Evolutionary conservation across 225 moss, liverwort and hornwort genomes (phyloP).

Genomic region (Climacium dendroides): DNA sequence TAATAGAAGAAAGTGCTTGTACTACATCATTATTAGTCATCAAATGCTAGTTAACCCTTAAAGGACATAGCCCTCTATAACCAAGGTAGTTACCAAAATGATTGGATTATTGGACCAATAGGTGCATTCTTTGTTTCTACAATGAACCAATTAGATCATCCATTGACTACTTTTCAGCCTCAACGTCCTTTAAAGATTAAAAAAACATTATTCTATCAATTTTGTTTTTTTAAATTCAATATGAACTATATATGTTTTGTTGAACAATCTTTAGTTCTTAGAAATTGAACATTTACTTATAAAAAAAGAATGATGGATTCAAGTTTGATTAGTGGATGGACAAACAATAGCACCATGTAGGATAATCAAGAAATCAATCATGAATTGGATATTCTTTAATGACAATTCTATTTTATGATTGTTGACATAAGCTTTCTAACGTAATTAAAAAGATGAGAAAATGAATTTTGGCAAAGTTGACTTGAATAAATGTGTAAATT

Average conservation of each 20-base stretch:
- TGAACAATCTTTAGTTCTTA: neutral
- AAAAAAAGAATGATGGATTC: neutral
- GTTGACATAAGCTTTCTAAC: neutral
- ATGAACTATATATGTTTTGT: neutral
- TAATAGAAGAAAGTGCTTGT: neutral
- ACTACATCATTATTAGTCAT: neutral
- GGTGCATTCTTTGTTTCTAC: no score
- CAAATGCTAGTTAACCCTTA: no score
- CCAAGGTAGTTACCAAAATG: no score
- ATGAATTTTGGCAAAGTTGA: neutral
- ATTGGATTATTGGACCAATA: no score
- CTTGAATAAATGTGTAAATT: neutral
- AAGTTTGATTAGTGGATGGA: neutral
- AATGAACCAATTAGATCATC: no score
- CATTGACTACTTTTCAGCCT: no score
- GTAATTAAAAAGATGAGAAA: neutral
- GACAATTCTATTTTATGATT: neutral
- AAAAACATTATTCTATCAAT: neutral
- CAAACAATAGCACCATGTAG: rapidly evolving
- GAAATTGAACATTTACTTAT: neutral
- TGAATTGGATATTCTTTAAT: neutral
- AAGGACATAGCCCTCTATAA: no score
- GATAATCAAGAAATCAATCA: neutral
- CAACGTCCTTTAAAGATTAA: no score
- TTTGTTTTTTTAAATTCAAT: neutral